Evolutionary conservation across 345 rosid species (phyloP).

Genomic region (Bretschneidera sinensis): DNA sequence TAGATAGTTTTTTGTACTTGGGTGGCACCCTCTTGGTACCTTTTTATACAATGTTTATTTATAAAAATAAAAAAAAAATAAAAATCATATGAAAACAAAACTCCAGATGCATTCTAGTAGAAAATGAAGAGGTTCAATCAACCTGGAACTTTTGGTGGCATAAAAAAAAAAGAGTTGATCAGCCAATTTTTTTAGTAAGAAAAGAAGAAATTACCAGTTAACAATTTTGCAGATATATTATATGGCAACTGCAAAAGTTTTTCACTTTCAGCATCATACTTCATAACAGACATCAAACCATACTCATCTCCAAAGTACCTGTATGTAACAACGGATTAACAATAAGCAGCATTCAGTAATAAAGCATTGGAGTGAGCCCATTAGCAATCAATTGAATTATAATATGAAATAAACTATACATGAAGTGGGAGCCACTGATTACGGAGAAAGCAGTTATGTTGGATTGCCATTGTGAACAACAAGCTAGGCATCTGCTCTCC

Average conservation of each 20-base stretch:
- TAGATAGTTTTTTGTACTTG: no score
- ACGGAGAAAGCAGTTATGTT: conserved; percentile 63
- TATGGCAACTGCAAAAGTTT: conserved; percentile 48
- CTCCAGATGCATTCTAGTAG: neutral
- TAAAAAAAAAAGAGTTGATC: neutral
- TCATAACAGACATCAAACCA: conserved; percentile 50
- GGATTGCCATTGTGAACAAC: conserved; percentile 50
- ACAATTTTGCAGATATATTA: conserved; percentile 32
- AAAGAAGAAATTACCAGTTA: conserved; percentile 38
- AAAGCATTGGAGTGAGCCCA: conserved; percentile 12
- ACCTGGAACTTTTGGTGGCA: neutral
- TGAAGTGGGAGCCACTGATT: conserved; percentile 49
- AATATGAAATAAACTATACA: conserved; percentile 31
- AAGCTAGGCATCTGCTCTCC: conserved; percentile 39
- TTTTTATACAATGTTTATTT: no score
- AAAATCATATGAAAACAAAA: neutral
- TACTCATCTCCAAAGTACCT: conserved; percentile 60
- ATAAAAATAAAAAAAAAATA: no score
- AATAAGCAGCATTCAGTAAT: conserved; percentile 12
- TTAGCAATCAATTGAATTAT: conserved; percentile 13
- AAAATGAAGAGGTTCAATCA: neutral
- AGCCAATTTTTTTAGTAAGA: neutral
- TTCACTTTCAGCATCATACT: conserved; percentile 41
- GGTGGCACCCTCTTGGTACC: no score
- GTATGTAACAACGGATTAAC: conserved; percentile 11